Conservation (phyloP, 495 filamentous ascomycete genomes). For the Bathelium albidoporum region DNA sequence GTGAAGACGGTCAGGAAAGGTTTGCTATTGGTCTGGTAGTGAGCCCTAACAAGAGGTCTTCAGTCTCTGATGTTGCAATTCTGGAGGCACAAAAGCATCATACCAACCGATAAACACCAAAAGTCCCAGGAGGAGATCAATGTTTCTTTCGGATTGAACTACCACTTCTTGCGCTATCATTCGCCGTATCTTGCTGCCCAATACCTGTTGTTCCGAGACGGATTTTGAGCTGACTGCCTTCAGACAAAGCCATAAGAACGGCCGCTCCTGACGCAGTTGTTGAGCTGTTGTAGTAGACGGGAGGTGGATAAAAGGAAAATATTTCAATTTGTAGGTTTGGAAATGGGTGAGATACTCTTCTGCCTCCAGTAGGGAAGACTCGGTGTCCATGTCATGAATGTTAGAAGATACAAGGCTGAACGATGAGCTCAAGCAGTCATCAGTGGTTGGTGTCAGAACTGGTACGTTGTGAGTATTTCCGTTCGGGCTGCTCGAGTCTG, state of each 20-base stretch:
- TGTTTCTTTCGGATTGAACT: constrained; percentile 37
- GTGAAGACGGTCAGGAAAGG: constrained; percentile 34
- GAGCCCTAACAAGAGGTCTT: constrained; percentile 4
- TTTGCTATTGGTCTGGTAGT: constrained; percentile 22
- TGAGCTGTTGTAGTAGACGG: not conserved
- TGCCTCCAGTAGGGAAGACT: constrained; percentile 1
- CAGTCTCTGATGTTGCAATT: constrained; percentile 12
- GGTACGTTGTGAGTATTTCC: not conserved
- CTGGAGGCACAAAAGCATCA: constrained; percentile 14
- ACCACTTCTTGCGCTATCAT: constrained; percentile 34
- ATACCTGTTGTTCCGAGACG: not conserved
- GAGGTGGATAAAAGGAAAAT: constrained; percentile 5
- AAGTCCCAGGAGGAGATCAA: constrained; percentile 48
- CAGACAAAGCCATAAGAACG: constrained; percentile 6
- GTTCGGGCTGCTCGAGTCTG: too few relatives aligned
- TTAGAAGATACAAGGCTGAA: not conserved
- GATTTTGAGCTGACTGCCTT: not conserved
- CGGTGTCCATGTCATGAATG: not conserved
- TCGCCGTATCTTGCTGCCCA: not conserved
- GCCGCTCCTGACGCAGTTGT: not conserved
- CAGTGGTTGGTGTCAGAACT: not conserved
- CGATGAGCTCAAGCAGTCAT: not conserved
- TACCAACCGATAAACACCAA: constrained; percentile 41
- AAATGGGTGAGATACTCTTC: constrained; percentile 6
- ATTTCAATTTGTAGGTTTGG: not conserved